These are phyloP conservation scores for Talaromyces atroroseus DNA, from an alignment of 2,329 filamentous ascomycete species.

Conservation along the genomic window DNA sequence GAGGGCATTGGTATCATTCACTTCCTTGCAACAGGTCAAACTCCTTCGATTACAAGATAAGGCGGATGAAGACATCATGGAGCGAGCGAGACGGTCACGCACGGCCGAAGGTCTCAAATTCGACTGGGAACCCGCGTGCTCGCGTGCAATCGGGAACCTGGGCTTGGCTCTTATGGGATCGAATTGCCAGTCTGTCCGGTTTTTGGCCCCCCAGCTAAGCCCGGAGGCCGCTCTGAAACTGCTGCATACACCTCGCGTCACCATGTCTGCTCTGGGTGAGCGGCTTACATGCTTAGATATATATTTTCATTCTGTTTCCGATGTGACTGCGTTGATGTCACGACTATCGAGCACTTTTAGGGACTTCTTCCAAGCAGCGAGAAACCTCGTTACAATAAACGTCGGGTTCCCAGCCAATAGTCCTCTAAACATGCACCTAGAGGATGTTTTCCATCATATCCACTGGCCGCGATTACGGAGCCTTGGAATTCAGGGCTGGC, in stretches of 20 bases:
- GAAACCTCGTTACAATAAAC: slow-evolving; percentile 58
- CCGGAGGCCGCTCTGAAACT: slow-evolving; percentile 53
- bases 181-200: slow-evolving; percentile 53
- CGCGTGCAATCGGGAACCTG: slow-evolving; percentile 56
- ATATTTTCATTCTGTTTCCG: slow-evolving; percentile 55
- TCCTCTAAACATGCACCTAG: slow-evolving; percentile 53
- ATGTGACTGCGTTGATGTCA: slow-evolving; percentile 54
- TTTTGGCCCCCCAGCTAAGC: slow-evolving; percentile 59
- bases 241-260: slow-evolving; percentile 42
- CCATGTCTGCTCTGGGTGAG: slow-evolving; percentile 48
- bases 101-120: slow-evolving; percentile 46
- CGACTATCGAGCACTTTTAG: slow-evolving; percentile 55
- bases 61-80: slow-evolving; percentile 51
- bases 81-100: slow-evolving; percentile 47
- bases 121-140: slow-evolving; percentile 59
- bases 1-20: slow-evolving; percentile 54
- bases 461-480: slow-evolving; percentile 57
- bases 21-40: slow-evolving; percentile 58
- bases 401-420: slow-evolving; percentile 57
- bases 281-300: slow-evolving; percentile 59
- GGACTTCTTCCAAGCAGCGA: slow-evolving; percentile 53
- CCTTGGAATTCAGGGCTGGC: slow-evolving; percentile 62
- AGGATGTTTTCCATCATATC: slow-evolving; percentile 58
- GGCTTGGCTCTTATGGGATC: slow-evolving; percentile 53
- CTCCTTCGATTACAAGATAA: slow-evolving; percentile 58